phyloP scores from a whole-genome alignment of 1,284 basidiomycete species.

The Neolentinus lepideus region DNA sequence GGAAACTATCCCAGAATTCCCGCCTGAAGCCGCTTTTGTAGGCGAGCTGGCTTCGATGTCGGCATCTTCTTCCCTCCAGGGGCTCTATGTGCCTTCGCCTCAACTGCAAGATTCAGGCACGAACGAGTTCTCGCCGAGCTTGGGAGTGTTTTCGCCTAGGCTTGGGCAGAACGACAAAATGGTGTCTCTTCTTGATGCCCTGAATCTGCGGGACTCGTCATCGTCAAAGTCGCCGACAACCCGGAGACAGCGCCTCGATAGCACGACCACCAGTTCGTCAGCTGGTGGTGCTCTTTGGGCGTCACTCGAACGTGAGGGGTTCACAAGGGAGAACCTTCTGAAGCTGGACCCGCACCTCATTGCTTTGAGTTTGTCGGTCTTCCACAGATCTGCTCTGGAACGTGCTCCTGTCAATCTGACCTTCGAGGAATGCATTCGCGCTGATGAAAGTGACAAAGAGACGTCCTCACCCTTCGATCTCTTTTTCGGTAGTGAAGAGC shows the following conservation, averaged over 20 bases:
- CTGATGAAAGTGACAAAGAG: conserved; percentile 12
- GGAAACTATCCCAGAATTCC: conserved; percentile 38
- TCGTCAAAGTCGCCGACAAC: conserved; percentile 2
- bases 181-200: conserved; percentile 37
- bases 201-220: conserved; percentile 20
- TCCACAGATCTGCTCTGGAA: conserved; percentile 45
- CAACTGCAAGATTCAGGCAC: conserved; percentile 14
- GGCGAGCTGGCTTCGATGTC: conserved; percentile 24
- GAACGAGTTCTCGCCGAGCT: conserved; percentile 31
- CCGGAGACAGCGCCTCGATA: conserved; percentile 2
- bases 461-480: conserved; percentile 18
- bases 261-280: conserved; percentile 7
- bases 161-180: conserved; percentile 37
- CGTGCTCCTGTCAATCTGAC: conserved; percentile 41
- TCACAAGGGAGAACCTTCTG: conserved; percentile 61
- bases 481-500: conserved; percentile 59
- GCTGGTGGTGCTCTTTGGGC: conserved; percentile 29
- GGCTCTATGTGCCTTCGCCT: conserved; percentile 42
- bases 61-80: conserved; percentile 44
- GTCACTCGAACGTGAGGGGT: conserved; percentile 50
- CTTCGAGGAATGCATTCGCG: conserved; percentile 35
- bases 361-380: conserved; percentile 50
- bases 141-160: conserved; percentile 55
- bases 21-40: conserved; percentile 11
- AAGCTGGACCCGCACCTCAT: conserved; percentile 49